These are phyloP conservation scores for Lolium rigidum DNA, from an alignment of 176 grass and related monocot species.

Conservation along the genomic window DNA sequence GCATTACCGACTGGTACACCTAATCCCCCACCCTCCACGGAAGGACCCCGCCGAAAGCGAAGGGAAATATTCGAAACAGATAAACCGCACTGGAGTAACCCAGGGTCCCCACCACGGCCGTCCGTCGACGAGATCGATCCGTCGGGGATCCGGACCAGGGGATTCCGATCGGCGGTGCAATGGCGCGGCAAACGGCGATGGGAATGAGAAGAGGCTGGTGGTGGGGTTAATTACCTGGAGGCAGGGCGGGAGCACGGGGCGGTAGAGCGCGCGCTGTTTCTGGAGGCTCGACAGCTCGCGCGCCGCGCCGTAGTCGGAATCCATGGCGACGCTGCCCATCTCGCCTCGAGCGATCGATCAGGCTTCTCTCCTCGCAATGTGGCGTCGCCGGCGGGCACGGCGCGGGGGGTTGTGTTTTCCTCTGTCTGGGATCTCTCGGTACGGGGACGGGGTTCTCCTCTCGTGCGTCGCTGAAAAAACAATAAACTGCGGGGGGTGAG, in stretches of 20 bases:
- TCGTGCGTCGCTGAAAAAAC: background rate
- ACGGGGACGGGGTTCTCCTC: too few species aligned
- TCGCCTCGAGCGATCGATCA: background rate
- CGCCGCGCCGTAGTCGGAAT: constrained; percentile 73
- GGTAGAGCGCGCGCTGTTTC: constrained; percentile 57
- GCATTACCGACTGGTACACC: constrained; percentile 27
- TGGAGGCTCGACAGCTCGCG: constrained; percentile 69
- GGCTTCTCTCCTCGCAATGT: background rate
- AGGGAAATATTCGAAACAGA: constrained; percentile 22
- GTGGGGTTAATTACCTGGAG: constrained; percentile 54
- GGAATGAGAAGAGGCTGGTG: background rate
- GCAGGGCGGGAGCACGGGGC: constrained; percentile 68
- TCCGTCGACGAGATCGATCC: constrained; percentile 12
- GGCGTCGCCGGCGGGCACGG: background rate
- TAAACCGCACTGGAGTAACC: constrained; percentile 1
- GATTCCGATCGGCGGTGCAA: background rate
- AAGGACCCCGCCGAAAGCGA: constrained; percentile 34
- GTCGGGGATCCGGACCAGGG: background rate
- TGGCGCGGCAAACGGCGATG: background rate
- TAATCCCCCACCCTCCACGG: background rate
- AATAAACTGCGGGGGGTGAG: background rate
- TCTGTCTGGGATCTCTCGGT: background rate
- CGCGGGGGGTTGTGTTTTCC: background rate
- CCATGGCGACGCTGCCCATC: constrained; percentile 50
- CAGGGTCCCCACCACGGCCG: background rate